These are phyloP conservation scores for Aspergillus fructus DNA, from an alignment of 2,329 filamentous ascomycete genomes.

Conservation along the genomic window DNA sequence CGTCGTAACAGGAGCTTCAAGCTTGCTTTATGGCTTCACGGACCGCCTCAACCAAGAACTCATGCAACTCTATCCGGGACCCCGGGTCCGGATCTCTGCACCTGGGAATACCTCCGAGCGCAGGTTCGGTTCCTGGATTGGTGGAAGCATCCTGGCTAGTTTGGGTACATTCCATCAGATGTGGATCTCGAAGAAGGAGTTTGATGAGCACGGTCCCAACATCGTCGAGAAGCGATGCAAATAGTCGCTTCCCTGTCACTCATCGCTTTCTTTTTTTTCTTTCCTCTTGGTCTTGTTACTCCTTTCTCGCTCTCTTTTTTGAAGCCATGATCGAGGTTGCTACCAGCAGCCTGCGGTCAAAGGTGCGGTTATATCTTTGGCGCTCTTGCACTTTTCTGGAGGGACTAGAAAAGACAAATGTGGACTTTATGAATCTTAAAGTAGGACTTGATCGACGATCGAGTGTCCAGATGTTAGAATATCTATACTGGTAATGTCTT, in stretches of 20 bases:
- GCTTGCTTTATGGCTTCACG: conserved; percentile 84
- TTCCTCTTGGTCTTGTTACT: background rate
- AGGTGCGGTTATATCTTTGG: background rate
- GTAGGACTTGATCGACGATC: background rate
- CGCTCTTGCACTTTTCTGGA: conserved; percentile 8
- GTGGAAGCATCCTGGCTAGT: conserved; percentile 91
- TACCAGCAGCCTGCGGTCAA: background rate
- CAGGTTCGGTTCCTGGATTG: conserved; percentile 92
- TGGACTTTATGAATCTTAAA: background rate
- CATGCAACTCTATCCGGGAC: conserved; percentile 75
- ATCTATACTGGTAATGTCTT: conserved; percentile 6
- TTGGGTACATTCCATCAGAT: conserved; percentile 98
- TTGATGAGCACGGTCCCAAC: conserved; percentile 86
- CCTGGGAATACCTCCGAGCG: conserved; percentile 83
- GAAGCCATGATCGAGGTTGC: background rate
- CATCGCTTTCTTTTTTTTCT: background rate
- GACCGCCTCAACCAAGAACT: conserved; percentile 87
- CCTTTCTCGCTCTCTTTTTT: background rate
- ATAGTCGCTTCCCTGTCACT: conserved; percentile 45
- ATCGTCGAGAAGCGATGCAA: conserved; percentile 98
- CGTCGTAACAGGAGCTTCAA: conserved; percentile 86
- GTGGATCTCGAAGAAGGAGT: conserved; percentile 98
- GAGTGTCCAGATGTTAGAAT: background rate
- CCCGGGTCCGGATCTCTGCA: conserved; percentile 84
- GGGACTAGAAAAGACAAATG: conserved; percentile 1